Base-by-base conservation (phyloP, 2,329 filamentous ascomycete genomes). In the Diplodia intermedia region DNA sequence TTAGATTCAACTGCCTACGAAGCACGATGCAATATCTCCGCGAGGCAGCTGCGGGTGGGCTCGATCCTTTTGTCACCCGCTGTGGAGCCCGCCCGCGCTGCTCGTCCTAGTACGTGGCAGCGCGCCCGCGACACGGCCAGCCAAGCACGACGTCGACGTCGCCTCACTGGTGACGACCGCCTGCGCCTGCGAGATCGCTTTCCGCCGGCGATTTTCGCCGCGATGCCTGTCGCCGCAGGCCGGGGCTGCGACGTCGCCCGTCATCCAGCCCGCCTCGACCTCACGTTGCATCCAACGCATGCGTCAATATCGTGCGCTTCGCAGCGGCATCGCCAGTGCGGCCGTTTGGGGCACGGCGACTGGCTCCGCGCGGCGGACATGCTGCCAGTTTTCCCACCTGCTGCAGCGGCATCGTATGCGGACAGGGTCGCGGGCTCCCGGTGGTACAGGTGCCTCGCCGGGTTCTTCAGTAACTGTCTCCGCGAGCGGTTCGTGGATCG, bases 401-500 rank as follows among this genome's bases (percentile, higher is more conserved):
- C 26, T 66, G 65, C 65, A 66, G 50, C 38, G 52, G 56, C 50
- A 55, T 63, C 56, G 56, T 55, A 62, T 62, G 56, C 47, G 49
- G 54, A 33, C 33, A 50, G 55, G 54, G 65, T 62, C 49, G 31
- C 55, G 43, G 55, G 55, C 66, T 29, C 33, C 50, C 33, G 29
- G 55, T 54, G 9, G 14, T 38, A 57, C 56, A 68, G 54, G 40
- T 52, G 43, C 53, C 38, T 57, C 50, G 36, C 66, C 66, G 55
- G 56, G 66, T 61, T 55, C 40, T 60, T 55, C 50, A 49, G 23
- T 52, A 38, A 56, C 52, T 65, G 65, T 26, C 65, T 66, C 53
- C 53, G 65, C 53, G 40, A 66, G 40, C 54, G 65, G 65, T 66
- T 57, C 65, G 65, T 66, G 65, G n/a, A 57, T 31, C 53, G 65